Evolutionary conservation across 2,329 filamentous ascomycete genomes (phyloP), one percentile per base, ranked within the genome.

Genomic region (Trichoderma sp.): DNA sequence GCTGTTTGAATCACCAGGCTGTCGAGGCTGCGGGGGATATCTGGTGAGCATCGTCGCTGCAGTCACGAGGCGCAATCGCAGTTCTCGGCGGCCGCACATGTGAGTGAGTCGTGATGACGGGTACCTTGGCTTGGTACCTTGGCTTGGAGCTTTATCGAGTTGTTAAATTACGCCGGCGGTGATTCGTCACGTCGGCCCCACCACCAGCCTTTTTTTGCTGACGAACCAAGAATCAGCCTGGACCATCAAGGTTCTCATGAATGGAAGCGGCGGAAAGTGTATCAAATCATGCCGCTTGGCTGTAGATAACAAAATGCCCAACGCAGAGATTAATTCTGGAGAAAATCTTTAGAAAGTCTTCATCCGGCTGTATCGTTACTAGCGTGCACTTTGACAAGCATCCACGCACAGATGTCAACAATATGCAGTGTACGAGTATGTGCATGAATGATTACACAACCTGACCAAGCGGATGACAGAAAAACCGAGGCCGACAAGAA

Each of bases 171-270:
- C 59, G 35, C 21, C n/a, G 21, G 29, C 59, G 8, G 21, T 65
- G 71, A 73, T 73, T 73, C 38, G 71, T 14, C 33, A 56, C 3
- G 29, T 5, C 6, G 2, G 31, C 59, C 14, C 69, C 59, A 60
- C 66, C 6, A 4, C 6, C 38, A 16, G 12, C 27, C 60, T 18
- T 29, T 16, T 16, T 21, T 8, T 64, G 60, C 71, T 73, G 60
- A 65, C 63, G 45, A 73, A 73, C 33, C 67, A 60, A 62, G 38
- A 33, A 14, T 4, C 24, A n/a, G n/a, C 14, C 53, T 53, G 27
- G 60, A 31, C 60, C 60, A 73, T 73, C 71, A 73, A 38, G 71
- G 71, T 73, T 73, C 71, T 73, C 71, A 21, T 29, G 21, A 53
- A 29, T 29, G 45, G 45, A 2, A 21, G n/a, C 9, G 18, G n/a